phyloP scores from a whole-genome alignment of 768 basidiomycete genomes.

The Tylopilus felleus region DNA sequence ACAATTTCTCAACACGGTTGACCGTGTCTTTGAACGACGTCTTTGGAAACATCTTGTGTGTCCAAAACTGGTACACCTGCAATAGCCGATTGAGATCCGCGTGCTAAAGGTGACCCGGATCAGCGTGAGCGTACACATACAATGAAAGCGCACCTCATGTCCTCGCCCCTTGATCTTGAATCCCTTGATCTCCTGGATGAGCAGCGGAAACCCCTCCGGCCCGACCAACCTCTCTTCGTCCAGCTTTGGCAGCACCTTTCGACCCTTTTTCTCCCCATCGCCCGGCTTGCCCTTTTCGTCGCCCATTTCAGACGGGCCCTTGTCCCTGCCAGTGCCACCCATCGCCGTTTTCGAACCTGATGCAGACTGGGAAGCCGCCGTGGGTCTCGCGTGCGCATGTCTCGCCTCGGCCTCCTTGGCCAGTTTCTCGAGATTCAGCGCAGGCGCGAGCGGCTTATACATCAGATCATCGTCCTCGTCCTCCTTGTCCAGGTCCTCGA shows the following conservation, averaged over 20 bases:
- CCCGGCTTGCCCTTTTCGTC: constrained; percentile 9
- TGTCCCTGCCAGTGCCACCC: constrained; percentile 11
- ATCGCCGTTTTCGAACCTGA: constrained; percentile 41
- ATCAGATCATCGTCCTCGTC: constrained; percentile 42
- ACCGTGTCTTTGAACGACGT: constrained; percentile 86
- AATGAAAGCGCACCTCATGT: constrained; percentile 61
- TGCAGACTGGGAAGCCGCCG: constrained; percentile 42
- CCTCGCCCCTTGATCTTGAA: constrained; percentile 88
- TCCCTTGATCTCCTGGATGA: constrained; percentile 72
- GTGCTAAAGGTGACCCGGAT: constrained; percentile 41
- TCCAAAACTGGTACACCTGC: constrained; percentile 90
- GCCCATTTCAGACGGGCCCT: constrained; percentile 1
- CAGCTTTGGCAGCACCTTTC: constrained; percentile 47
- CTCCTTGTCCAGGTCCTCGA: constrained; percentile 48
- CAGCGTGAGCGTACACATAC: not conserved
- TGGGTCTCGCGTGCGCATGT: constrained; percentile 30
- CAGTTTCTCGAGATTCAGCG: constrained; percentile 52
- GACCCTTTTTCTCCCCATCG: constrained; percentile 30
- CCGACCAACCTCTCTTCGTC: constrained; percentile 77
- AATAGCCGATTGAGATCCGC: constrained; percentile 78
- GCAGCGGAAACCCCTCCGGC: constrained; percentile 70
- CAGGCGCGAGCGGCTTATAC: constrained; percentile 46
- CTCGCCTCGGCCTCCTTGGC: constrained; percentile 53
- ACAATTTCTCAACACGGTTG: constrained; percentile 80
- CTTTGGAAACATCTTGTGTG: constrained; percentile 89